A percentile compares a stretch with the other conserved stretches of the same genome.
phyloP scores from a whole-genome alignment of 2,329 filamentous ascomycete species.

The Verticillium klebahnii region DNA sequence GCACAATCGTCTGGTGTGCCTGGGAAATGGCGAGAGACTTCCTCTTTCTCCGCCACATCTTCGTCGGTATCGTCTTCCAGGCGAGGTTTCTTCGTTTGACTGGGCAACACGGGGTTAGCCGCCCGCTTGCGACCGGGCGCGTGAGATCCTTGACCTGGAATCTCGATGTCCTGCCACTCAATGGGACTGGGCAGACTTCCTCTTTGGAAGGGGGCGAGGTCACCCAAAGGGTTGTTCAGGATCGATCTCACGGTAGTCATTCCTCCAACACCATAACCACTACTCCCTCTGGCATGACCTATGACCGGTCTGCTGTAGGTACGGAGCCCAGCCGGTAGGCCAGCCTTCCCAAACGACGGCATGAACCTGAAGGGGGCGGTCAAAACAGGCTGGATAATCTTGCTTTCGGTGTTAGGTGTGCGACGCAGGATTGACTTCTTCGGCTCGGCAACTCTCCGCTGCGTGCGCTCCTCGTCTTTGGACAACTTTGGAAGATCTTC shows the following conservation, averaged over 20 bases:
- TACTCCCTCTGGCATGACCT: neutral
- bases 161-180: neutral
- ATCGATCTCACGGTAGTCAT: neutral
- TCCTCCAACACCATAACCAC: neutral
- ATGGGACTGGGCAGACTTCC: neutral
- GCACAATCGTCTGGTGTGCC: neutral
- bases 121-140: neutral
- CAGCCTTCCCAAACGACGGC: neutral
- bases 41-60: neutral
- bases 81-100: neutral
- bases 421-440: neutral
- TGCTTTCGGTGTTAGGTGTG: neutral
- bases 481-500: neutral
- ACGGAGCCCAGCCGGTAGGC: neutral
- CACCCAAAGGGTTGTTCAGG: neutral
- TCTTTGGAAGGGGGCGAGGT: neutral
- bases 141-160: neutral
- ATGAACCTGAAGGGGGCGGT: neutral
- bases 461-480: neutral
- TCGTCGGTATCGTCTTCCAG: neutral
- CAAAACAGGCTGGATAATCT: neutral
- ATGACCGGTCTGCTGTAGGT: neutral
- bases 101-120: neutral
- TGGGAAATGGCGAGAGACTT: neutral
- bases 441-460: neutral